A percentile compares a stretch with the other conserved stretches of the same genome.
Conservation (phyloP, 495 filamentous ascomycete genomes). For the Tuber borchii region DNA sequence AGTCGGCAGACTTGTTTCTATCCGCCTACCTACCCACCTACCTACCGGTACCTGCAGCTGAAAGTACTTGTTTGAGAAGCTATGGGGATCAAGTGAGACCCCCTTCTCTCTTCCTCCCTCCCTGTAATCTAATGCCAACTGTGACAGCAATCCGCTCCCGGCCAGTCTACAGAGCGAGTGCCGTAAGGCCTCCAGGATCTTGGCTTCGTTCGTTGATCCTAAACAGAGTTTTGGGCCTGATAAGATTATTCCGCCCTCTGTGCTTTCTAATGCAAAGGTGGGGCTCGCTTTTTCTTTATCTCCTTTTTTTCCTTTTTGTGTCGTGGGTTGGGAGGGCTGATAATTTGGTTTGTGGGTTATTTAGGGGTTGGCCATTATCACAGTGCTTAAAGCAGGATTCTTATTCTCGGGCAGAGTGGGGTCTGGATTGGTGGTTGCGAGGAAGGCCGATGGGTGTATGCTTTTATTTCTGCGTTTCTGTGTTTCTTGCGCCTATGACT, state of each 20-base stretch:
- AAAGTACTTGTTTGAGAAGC: neutral
- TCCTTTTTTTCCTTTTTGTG: neutral
- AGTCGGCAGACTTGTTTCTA: neutral
- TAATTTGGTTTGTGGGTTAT: neutral
- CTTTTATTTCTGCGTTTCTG: neutral
- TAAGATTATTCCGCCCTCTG: conserved; percentile 89
- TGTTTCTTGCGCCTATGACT: neutral
- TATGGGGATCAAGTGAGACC: conserved; percentile 31
- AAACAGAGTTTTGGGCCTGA: conserved; percentile 91
- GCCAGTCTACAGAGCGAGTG: conserved; percentile 53
- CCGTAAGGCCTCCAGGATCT: conserved; percentile 85
- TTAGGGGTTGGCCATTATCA: conserved; percentile 88
- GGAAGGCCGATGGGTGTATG: conserved; percentile 68
- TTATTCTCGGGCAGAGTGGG: conserved; percentile 88
- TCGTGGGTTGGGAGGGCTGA: neutral
- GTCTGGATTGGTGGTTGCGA: conserved; percentile 86
- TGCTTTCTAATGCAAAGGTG: conserved; percentile 89
- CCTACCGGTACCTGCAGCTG: neutral
- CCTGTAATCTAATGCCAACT: neutral
- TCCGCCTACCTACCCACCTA: neutral
- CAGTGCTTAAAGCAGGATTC: conserved; percentile 93
- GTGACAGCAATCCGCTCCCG: conserved; percentile 36
- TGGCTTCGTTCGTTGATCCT: conserved; percentile 91
- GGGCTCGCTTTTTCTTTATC: conserved; percentile 16
- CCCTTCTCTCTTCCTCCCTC: neutral